A percentile compares a stretch with the other conserved stretches of the same genome.
These are phyloP conservation scores for Phyllosticta citribraziliensis DNA, from an alignment of 2,329 filamentous ascomycete species.

Conservation along the genomic window DNA sequence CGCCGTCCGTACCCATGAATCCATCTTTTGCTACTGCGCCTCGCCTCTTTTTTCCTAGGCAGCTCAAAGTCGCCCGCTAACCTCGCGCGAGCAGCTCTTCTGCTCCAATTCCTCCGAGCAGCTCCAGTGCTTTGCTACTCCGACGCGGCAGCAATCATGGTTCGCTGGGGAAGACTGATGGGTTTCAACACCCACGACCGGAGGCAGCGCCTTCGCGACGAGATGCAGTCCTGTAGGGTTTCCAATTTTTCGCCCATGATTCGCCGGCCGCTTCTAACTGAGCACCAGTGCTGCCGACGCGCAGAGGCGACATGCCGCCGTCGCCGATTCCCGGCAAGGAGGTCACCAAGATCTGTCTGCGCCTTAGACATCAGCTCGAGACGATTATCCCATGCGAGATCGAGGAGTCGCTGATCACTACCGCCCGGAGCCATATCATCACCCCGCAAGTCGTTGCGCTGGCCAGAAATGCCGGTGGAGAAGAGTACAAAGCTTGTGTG, in stretches of 20 bases:
- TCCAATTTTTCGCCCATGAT: neutral
- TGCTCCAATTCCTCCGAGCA: neutral
- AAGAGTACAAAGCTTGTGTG: slow-evolving; percentile 66
- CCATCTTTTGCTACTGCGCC: slow-evolving; percentile 1
- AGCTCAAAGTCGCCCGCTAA: neutral
- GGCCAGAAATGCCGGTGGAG: slow-evolving; percentile 69
- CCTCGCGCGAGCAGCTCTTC: neutral
- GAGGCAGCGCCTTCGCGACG: slow-evolving; percentile 31
- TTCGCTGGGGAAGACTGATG: slow-evolving; percentile 30
- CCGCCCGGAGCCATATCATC: slow-evolving; percentile 76
- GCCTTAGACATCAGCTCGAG: slow-evolving; percentile 83
- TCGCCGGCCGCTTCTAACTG: slow-evolving; percentile 9
- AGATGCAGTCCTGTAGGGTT: slow-evolving; percentile 29
- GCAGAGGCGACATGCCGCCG: slow-evolving; percentile 47
- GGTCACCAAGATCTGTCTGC: slow-evolving; percentile 82
- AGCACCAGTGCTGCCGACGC: slow-evolving; percentile 53
- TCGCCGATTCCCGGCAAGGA: slow-evolving; percentile 65
- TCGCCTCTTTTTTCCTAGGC: slow-evolving; percentile 2
- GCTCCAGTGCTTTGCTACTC: neutral
- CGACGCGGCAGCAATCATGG: slow-evolving; percentile 19
- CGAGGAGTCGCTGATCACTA: slow-evolving; percentile 62
- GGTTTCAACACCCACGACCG: slow-evolving; percentile 28
- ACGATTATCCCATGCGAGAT: slow-evolving; percentile 85
- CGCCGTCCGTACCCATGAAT: neutral
- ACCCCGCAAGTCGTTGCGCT: slow-evolving; percentile 70